A percentile compares a stretch with the other conserved stretches of the same genome.
These are phyloP conservation scores for Kodamaea ohmeri DNA, from an alignment of 1,139 yeast genomes.

Conservation along the genomic window DNA sequence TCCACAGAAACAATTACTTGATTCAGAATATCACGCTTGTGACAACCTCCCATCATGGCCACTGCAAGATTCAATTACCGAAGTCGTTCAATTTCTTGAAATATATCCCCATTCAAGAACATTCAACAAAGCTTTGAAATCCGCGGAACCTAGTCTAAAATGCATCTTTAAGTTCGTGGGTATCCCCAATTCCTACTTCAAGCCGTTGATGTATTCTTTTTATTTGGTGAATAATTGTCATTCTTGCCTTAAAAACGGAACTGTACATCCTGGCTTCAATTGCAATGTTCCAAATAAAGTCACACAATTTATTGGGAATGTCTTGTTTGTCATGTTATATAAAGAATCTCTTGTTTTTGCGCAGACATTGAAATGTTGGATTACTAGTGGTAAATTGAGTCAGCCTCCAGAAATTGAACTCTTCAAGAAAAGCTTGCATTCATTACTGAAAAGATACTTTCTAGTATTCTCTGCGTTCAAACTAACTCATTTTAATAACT, in stretches of 20 bases:
- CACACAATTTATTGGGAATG: slow-evolving; percentile 15
- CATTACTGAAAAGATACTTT: slow-evolving; percentile 12
- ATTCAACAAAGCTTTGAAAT: not conserved
- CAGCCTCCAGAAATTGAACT: too few species aligned
- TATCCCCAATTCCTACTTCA: not conserved
- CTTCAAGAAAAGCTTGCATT: not conserved
- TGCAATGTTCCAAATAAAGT: slow-evolving; percentile 17
- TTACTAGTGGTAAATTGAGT: too few species aligned
- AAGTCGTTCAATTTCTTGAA: not conserved
- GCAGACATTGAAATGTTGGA: not conserved
- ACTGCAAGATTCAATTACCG: not conserved
- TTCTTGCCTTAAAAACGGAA: slow-evolving; percentile 14
- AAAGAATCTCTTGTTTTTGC: slow-evolving; percentile 12
- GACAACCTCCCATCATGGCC: not conserved
- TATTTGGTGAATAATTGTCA: slow-evolving; percentile 23
- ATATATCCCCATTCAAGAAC: not conserved
- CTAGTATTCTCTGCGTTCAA: slow-evolving; percentile 15
- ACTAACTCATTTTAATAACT: slow-evolving; percentile 12
- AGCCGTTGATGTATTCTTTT: not conserved
- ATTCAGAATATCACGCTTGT: not conserved
- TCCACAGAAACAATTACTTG: not conserved
- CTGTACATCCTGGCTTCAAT: slow-evolving; percentile 30
- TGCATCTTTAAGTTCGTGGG: not conserved
- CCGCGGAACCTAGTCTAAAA: not conserved
- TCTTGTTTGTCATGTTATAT: slow-evolving; percentile 23